These are phyloP conservation scores for Guillardia theta DNA, from an alignment of 78 protist species.

Conservation along the genomic window DNA sequence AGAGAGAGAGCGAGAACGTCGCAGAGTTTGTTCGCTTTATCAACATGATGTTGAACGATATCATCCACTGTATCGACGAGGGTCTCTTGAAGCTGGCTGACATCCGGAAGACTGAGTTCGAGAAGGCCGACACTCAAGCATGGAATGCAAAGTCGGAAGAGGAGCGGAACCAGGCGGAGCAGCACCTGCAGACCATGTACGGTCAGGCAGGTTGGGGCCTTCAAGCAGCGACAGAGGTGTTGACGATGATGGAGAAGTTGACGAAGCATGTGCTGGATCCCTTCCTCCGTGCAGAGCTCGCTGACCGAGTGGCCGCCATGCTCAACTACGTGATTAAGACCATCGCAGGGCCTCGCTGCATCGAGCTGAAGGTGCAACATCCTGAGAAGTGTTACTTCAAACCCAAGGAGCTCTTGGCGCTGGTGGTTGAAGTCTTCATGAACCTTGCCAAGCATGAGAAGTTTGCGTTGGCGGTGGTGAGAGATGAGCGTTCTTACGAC, in stretches of 20 bases:
- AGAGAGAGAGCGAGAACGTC: neutral
- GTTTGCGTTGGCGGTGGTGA: too few relatives aligned
- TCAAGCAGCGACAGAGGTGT: neutral
- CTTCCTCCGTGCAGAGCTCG: conserved; percentile 37
- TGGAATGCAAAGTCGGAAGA: neutral
- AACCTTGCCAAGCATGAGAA: neutral
- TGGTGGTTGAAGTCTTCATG: conserved; percentile 10
- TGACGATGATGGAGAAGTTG: neutral
- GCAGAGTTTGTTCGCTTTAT: conserved; percentile 47
- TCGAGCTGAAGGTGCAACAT: conserved; percentile 48
- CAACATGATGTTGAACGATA: conserved; percentile 50
- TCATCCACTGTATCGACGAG: conserved; percentile 53
- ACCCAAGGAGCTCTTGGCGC: conserved; percentile 9
- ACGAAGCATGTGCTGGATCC: neutral
- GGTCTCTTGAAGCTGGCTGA: neutral
- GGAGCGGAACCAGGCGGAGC: neutral
- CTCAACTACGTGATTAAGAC: conserved; percentile 22
- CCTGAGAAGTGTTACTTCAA: conserved; percentile 39
- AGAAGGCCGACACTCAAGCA: neutral
- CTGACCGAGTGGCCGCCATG: conserved; percentile 52
- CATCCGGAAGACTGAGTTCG: neutral
- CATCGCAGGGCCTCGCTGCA: conserved; percentile 55
- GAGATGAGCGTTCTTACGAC: conserved; percentile 48
- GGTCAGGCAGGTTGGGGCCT: neutral
- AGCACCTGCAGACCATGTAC: neutral